Evolutionary conservation across 2,329 filamentous ascomycete species (phyloP), one percentile per base, ranked within the genome.

Genomic region (Aspergillus tamarii): DNA sequence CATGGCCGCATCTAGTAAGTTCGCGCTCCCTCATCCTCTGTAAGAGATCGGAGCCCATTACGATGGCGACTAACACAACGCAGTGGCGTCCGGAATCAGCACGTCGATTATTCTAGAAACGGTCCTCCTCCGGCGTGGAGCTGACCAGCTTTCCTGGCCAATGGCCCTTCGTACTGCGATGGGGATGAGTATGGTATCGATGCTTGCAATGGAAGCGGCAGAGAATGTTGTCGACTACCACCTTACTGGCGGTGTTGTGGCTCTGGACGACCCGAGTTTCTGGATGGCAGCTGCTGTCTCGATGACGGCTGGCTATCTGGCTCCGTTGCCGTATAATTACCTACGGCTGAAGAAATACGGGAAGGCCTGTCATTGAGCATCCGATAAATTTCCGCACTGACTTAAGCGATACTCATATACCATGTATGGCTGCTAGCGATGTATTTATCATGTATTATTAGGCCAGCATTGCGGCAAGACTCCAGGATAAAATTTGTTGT

Each of bases 101-200:
- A 82, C 84, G 0, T 87, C 85, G 0, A 78, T 87, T 41, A 66
- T 83, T 0, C 77, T 87, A 0, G 85, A 87, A 69, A 87, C 85
- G 0, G 67, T 81, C 0, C 76, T 87, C 3, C 80, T 87, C 1
- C 80, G 79, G 1, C 67, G 78, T 1, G 85, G 85, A 0, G 77
- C 76, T 1, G 85, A 87, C 59, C 70, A 74, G 9, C 73, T 87
- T 0, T 66, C 82, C 0, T 86, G 83, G 84, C 61, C 69, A 0
- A 69, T 68, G 0, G 85, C 85, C 0, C 78, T 77, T 3, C 82
- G 77, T 52, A 87, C 85, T 0, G 85, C 85, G 0, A 81, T 82
- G 26, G 85, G 85, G 0, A 88, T 87, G 85, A 87, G 85, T 62
- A 73, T 86, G 55, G 82, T 87, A 11, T 87, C 85, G 0, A 87